Percentiles rank a stretch among this genome's conserved stretches.
phyloP scores from a whole-genome alignment of 345 rosid species.

The Streptanthus diversifolius region DNA sequence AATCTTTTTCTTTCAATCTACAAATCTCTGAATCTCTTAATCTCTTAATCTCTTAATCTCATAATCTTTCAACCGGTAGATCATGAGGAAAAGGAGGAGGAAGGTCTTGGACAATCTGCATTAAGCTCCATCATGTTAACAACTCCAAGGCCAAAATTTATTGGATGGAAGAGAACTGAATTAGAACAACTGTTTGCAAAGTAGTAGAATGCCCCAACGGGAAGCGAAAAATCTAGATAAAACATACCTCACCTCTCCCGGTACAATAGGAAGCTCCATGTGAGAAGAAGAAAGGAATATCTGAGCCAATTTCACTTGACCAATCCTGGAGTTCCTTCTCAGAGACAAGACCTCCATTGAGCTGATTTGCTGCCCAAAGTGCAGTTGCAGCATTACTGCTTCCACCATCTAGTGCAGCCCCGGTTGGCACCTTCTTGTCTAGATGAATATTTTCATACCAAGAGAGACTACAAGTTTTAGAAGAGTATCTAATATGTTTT shows the following conservation, averaged over 20 bases:
- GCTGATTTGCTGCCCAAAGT: constrained; percentile 97
- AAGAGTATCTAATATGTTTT: neutral
- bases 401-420: constrained; percentile 98
- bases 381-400: constrained; percentile 99
- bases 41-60: too few relatives aligned
- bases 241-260: constrained; percentile 94
- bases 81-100: constrained; percentile 66
- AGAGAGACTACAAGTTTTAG: neutral
- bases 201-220: neutral
- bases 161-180: neutral
- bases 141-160: neutral
- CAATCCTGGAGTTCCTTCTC: constrained; percentile 94
- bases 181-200: neutral
- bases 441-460: constrained; percentile 66
- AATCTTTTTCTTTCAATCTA: too few relatives aligned
- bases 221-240: neutral
- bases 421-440: constrained; percentile 85
- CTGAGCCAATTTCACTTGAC: constrained; percentile 97
- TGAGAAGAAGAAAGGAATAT: constrained; percentile 94
- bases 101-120: constrained; percentile 80
- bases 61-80: too few relatives aligned
- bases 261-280: constrained; percentile 95
- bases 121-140: neutral
- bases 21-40: too few relatives aligned
- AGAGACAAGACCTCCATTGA: constrained; percentile 63